Percentiles rank a stretch among this genome's conserved stretches.
Conservation (phyloP, 352 stramenopile genomes). For the Thalassiosira hispida region DNA sequence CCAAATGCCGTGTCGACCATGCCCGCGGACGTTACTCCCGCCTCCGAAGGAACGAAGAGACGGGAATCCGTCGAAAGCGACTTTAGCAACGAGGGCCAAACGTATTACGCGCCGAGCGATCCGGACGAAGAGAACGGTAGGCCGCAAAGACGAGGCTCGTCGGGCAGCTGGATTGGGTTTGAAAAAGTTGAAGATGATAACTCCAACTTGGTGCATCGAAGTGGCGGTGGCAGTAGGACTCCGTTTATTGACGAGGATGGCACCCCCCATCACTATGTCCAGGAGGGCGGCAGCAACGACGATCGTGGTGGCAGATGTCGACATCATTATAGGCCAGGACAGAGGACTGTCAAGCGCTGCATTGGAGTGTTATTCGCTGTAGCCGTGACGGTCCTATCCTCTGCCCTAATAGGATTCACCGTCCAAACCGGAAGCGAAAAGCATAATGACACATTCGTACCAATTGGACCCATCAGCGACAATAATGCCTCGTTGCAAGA, state of each 20-base stretch:
- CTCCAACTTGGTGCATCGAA: background rate
- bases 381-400: conserved; percentile 21
- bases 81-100: background rate
- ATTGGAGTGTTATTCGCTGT: conserved; percentile 33
- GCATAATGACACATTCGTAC: background rate
- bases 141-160: background rate
- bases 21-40: no score
- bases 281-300: background rate
- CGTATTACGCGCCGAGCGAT: no score
- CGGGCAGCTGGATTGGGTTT: background rate
- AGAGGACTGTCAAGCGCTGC: conserved; percentile 39
- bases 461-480: background rate
- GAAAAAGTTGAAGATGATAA: background rate
- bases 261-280: background rate
- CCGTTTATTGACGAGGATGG: conserved; percentile 14
- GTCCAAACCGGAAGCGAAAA: conserved; percentile 2
- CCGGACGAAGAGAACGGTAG: background rate
- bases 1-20: no score
- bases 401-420: conserved; percentile 27
- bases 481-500: background rate
- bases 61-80: no score
- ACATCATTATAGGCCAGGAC: conserved; percentile 33
- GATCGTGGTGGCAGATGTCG: no score
- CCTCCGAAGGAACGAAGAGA: no score
- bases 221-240: background rate